Conservation (phyloP, 306 rosid species). For the Fragaria iinumae region DNA sequence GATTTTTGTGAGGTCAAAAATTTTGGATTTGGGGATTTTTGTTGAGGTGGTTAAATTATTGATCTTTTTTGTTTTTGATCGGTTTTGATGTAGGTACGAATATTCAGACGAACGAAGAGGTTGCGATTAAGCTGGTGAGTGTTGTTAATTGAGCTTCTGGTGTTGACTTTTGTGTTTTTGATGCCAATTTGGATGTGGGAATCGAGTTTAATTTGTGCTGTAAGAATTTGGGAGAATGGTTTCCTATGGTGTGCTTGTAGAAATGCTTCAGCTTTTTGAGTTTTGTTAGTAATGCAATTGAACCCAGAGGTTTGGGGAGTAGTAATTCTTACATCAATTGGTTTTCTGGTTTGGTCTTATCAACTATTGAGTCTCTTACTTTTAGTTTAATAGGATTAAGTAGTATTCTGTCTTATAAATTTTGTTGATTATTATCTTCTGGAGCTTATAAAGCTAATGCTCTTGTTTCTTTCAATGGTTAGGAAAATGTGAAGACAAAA, state of each 20-base stretch:
- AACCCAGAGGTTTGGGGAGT: neutral
- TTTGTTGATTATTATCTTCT: neutral
- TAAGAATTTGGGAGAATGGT: constrained; percentile 9
- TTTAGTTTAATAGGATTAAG: neutral
- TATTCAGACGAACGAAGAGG: constrained; percentile 92
- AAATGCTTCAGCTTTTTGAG: neutral
- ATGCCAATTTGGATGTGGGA: neutral
- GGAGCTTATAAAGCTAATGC: constrained; percentile 2
- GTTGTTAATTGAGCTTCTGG: constrained; percentile 17
- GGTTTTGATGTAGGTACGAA: constrained; percentile 62
- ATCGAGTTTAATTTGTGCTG: constrained; percentile 4
- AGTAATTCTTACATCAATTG: neutral
- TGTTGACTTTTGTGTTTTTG: neutral
- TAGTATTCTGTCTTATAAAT: neutral
- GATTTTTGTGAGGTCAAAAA: neutral
- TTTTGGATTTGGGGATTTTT: neutral
- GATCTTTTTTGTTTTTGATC: neutral
- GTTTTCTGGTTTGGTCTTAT: neutral
- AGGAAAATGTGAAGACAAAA: constrained; percentile 97
- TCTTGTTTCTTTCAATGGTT: constrained; percentile 28
- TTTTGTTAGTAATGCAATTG: constrained; percentile 4
- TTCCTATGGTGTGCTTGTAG: neutral
- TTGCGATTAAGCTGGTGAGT: constrained; percentile 96
- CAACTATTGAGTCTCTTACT: neutral
- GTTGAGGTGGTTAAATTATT: neutral